Evolutionary conservation across 331 rosid genomes (phyloP).

Genomic region (Pyrus hybrid): DNA sequence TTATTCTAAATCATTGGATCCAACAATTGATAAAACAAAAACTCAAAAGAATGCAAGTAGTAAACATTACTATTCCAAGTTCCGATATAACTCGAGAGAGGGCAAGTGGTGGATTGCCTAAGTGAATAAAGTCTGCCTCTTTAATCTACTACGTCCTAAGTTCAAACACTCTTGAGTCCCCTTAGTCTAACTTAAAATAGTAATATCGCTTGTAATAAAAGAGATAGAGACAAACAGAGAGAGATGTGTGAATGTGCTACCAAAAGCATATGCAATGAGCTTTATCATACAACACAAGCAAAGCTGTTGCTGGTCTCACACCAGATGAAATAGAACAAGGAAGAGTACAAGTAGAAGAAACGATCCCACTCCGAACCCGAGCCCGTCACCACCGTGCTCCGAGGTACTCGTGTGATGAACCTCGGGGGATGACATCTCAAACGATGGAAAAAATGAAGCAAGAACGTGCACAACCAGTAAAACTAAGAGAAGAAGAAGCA

Average conservation of each 20-base stretch:
- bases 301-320: not conserved
- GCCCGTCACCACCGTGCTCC: constrained; percentile 8
- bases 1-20: too few relatives aligned
- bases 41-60: too few relatives aligned
- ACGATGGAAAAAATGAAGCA: constrained; percentile 5
- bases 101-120: too few relatives aligned
- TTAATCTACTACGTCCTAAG: not conserved
- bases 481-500: constrained; percentile 14
- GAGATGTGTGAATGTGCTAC: not conserved
- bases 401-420: not conserved
- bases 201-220: too few relatives aligned
- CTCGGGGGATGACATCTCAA: not conserved
- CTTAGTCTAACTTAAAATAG: too few relatives aligned
- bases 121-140: too few relatives aligned
- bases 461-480: not conserved
- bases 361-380: constrained; percentile 12
- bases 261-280: not conserved
- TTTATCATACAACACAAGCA: not conserved
- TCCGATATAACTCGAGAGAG: too few relatives aligned
- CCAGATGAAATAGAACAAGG: constrained; percentile 11
- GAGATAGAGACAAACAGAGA: not conserved
- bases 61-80: too few relatives aligned
- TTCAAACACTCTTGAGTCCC: too few relatives aligned
- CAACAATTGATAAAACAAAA: too few relatives aligned
- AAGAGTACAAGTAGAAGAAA: constrained; percentile 13